Evolutionary conservation across 163 green algal species (phyloP).

Genomic region (Chloromonas sp.): DNA sequence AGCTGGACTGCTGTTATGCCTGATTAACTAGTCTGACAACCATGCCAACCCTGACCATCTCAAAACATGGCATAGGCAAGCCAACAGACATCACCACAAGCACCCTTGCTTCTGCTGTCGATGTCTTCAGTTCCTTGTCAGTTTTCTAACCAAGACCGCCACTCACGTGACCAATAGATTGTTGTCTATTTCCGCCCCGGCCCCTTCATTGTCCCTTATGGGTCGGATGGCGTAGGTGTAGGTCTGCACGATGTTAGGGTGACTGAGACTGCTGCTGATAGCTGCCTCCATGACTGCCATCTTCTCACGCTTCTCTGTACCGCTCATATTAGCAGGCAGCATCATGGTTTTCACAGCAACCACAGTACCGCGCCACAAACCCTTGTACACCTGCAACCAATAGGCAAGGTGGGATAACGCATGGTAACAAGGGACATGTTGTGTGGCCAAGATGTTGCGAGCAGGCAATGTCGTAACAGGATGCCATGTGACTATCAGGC

Average conservation of each 20-base stretch:
- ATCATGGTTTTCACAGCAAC: not conserved
- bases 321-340: conserved; percentile 42
- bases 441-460: no score
- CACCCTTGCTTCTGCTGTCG: no score
- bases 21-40: no score
- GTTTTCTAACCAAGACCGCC: not conserved
- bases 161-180: not conserved
- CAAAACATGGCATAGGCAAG: no score
- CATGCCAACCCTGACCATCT: no score
- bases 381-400: not conserved
- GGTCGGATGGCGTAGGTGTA: conserved; percentile 5
- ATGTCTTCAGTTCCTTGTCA: no score
- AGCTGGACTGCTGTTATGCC: no score
- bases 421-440: no score
- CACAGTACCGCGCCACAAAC: not conserved
- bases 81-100: no score
- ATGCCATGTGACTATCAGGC: no score
- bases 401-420: no score
- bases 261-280: conserved; percentile 30
- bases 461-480: no score
- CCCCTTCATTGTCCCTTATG: not conserved
- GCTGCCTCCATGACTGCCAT: conserved; percentile 53
- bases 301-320: conserved; percentile 38
- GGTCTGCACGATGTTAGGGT: conserved; percentile 36
- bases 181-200: not conserved